These are phyloP conservation scores for Chlorella sp. DNA, from an alignment of 139 green algal genomes.

Conservation along the genomic window DNA sequence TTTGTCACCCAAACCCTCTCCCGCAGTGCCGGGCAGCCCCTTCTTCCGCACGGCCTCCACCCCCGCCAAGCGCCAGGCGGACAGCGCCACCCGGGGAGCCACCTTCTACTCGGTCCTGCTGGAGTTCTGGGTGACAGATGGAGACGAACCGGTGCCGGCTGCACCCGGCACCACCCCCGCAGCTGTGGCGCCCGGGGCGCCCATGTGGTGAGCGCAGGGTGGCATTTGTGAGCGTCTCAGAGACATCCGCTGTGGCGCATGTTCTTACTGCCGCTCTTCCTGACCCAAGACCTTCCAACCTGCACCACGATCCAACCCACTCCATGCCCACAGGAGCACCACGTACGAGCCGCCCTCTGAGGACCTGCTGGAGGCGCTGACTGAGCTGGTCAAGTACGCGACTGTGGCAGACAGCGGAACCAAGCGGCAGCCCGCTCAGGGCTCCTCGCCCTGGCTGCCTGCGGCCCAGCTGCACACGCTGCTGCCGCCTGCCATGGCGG, in stretches of 20 bases:
- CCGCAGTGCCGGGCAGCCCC: conserved; percentile 13
- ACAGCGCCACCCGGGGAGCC: conserved; percentile 16
- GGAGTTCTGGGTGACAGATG: conserved; percentile 87
- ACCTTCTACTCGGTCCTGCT: conserved; percentile 58
- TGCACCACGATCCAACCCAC: not conserved
- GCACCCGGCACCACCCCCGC: not conserved
- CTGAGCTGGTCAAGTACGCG: conserved; percentile 62
- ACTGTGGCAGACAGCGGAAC: conserved; percentile 41
- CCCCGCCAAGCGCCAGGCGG: conserved; percentile 11
- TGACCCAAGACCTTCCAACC: too few relatives aligned
- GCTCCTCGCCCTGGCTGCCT: conserved; percentile 64
- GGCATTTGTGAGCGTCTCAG: too few relatives aligned
- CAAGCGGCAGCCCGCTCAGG: conserved; percentile 59
- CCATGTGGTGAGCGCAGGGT: conserved; percentile 20
- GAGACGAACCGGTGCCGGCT: conserved; percentile 66
- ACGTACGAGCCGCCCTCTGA: conserved; percentile 72
- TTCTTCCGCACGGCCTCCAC: conserved; percentile 19
- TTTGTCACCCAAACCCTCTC: too few relatives aligned
- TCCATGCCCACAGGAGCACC: conserved; percentile 15
- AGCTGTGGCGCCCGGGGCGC: not conserved
- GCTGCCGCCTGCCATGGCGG: conserved; percentile 4
- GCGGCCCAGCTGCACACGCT: conserved; percentile 48
- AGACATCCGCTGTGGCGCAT: too few relatives aligned
- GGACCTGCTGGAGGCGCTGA: conserved; percentile 73
- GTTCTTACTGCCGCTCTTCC: too few relatives aligned